Evolutionary conservation across 331 rosid species (phyloP).

Genomic region (Dryas integrifolia): DNA sequence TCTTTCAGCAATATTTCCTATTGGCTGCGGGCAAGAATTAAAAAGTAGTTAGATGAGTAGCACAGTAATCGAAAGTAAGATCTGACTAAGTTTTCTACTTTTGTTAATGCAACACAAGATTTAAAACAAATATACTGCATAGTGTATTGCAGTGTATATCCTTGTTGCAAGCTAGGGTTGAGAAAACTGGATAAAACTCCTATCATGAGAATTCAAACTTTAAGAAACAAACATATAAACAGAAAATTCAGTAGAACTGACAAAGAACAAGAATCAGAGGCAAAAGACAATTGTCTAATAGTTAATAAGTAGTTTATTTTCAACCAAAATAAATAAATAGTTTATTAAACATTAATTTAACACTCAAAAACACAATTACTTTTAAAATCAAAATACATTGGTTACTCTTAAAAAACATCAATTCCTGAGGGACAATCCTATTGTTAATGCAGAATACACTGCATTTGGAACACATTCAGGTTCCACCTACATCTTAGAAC

Average conservation of each 20-base stretch:
- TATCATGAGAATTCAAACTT: background rate
- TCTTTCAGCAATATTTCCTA: conserved; percentile 89
- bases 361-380: background rate
- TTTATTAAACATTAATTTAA: background rate
- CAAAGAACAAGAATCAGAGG: background rate
- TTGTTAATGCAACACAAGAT: background rate
- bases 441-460: background rate
- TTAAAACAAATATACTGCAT: background rate
- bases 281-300: background rate
- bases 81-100: background rate
- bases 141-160: background rate
- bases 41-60: conserved; percentile 12
- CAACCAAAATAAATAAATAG: background rate
- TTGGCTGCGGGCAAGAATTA: conserved; percentile 65
- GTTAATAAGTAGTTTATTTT: background rate
- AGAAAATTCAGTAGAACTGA: background rate
- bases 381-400: background rate
- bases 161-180: background rate
- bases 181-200: background rate
- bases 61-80: background rate
- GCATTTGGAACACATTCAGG: background rate
- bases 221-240: background rate
- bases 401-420: background rate
- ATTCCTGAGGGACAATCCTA: background rate
- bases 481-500: conserved; percentile 9